phyloP scores from a whole-genome alignment of 371 early-diverging fungal species.

The Lichtheimia ornata region DNA sequence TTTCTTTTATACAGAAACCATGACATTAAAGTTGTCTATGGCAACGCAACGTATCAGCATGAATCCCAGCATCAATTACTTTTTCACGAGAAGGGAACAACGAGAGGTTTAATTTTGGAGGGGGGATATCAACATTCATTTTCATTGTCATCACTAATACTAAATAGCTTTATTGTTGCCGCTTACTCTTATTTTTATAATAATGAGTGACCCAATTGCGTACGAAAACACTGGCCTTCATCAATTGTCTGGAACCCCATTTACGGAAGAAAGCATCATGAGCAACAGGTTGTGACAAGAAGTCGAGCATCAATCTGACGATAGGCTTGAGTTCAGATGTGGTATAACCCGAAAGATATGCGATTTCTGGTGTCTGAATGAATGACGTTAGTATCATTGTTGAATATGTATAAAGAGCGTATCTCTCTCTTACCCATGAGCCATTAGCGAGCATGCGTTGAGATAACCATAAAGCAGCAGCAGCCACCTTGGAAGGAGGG shows the following conservation, averaged over 20 bases:
- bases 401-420: background rate
- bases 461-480: constrained; percentile 86
- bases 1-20: no score
- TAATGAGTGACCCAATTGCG: constrained; percentile 55
- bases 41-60: no score
- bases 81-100: no score
- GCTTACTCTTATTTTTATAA: constrained; percentile 16
- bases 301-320: constrained; percentile 70
- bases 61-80: no score
- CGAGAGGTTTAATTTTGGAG: no score
- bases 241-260: constrained; percentile 72
- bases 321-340: constrained; percentile 64
- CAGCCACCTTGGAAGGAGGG: constrained; percentile 83
- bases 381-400: background rate
- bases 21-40: no score
- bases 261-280: constrained; percentile 79
- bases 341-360: constrained; percentile 76
- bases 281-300: constrained; percentile 50
- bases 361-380: constrained; percentile 57
- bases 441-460: constrained; percentile 81
- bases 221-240: constrained; percentile 79
- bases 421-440: constrained; percentile 65
- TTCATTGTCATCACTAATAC: no score
- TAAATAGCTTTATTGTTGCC: constrained; percentile 1
- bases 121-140: no score